Conservation (phyloP, 148 eudicot genomes). For the Chenopodium album region DNA sequence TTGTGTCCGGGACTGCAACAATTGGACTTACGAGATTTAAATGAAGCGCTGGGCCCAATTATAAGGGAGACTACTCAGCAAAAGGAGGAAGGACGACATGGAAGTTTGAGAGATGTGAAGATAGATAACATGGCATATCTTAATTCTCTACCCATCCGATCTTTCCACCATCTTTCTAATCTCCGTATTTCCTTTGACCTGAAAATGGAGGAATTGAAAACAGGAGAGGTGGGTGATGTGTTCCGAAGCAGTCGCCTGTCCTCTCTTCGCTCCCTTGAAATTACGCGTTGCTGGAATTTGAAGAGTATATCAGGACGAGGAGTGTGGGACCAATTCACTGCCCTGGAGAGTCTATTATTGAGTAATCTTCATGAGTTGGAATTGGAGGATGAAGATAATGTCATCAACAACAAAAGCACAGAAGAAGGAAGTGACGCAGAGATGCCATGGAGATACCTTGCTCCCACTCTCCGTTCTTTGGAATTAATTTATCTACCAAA, state of each 20-base stretch:
- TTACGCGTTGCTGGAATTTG: rapidly evolving
- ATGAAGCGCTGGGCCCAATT: too few species aligned
- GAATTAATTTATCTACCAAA: too few species aligned
- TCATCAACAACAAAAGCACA: too few species aligned
- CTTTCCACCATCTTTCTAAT: neutral
- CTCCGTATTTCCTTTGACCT: rapidly evolving
- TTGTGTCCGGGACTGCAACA: neutral
- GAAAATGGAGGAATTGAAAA: neutral
- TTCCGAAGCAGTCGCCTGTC: neutral
- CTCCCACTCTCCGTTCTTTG: neutral
- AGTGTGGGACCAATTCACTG: neutral
- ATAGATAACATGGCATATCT: neutral
- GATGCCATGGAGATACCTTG: neutral
- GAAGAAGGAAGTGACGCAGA: too few species aligned
- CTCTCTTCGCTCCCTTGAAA: neutral
- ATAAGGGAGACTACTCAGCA: too few species aligned
- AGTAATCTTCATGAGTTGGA: neutral
- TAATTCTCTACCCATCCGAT: neutral
- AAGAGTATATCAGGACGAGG: neutral
- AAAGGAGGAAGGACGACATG: rapidly evolving
- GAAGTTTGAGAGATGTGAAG: too few species aligned
- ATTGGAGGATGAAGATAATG: neutral
- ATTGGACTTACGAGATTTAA: rapidly evolving
- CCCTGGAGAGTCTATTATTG: neutral
- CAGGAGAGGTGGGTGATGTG: neutral